These are phyloP conservation scores for Russula dissimulans DNA, from an alignment of 768 basidiomycete genomes.

Conservation along the genomic window DNA sequence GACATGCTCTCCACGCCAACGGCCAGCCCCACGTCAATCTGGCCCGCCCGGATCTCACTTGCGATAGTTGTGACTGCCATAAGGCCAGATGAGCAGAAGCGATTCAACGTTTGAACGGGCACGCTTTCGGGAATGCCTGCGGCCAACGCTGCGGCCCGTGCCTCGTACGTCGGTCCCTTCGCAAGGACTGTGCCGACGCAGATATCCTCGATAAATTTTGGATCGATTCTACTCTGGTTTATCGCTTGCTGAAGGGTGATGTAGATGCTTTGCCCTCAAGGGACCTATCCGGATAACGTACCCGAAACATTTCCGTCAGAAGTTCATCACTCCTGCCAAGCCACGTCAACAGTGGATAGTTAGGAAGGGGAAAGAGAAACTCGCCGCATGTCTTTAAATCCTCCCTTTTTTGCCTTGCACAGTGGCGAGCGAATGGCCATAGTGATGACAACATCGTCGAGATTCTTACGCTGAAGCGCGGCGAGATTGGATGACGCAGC, in stretches of 20 bases:
- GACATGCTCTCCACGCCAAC: conserved; percentile 87
- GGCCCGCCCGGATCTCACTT: conserved; percentile 67
- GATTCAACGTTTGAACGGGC: conserved; percentile 64
- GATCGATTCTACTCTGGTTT: conserved; percentile 48
- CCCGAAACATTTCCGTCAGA: conserved; percentile 75
- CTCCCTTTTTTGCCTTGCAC: conserved; percentile 71
- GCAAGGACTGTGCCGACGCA: conserved; percentile 72
- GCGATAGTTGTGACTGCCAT: conserved; percentile 73
- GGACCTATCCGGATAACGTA: conserved; percentile 22
- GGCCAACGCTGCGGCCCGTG: conserved; percentile 64
- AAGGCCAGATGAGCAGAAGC: conserved; percentile 80
- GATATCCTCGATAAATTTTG: conserved; percentile 61
- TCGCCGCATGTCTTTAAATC: conserved; percentile 58
- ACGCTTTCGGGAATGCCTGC: conserved; percentile 76
- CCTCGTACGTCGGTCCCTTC: conserved; percentile 56
- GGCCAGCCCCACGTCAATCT: conserved; percentile 73
- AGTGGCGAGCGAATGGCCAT: conserved; percentile 71
- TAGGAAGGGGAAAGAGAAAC: conserved; percentile 21
- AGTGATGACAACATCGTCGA: conserved; percentile 76
- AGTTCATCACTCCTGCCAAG: conserved; percentile 61
- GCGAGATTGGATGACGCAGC: conserved; percentile 33
- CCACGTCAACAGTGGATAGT: not conserved
- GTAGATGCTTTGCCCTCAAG: conserved; percentile 9
- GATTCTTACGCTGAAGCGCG: conserved; percentile 46
- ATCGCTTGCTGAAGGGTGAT: conserved; percentile 43